phyloP scores from a whole-genome alignment of 352 stramenopile genomes.

The Phytophthora fragariaefolia region DNA sequence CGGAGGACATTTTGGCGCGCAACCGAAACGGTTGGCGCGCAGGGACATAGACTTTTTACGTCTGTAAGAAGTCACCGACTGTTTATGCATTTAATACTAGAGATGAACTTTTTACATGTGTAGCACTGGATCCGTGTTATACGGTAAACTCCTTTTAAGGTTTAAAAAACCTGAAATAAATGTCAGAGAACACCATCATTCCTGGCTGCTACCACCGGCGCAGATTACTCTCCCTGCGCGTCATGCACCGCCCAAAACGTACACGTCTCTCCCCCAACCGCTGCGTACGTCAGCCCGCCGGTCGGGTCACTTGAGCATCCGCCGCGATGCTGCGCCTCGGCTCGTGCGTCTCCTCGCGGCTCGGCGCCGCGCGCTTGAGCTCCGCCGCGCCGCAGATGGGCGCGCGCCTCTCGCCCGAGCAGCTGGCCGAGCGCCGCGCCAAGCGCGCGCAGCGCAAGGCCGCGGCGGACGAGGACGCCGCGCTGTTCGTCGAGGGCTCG shows the following conservation, averaged over 20 bases:
- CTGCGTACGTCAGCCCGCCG: constrained; percentile 13
- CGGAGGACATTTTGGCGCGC: too few species aligned
- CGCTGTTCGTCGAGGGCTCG: constrained; percentile 64
- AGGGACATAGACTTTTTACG: too few species aligned
- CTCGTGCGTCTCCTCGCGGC: constrained; percentile 13
- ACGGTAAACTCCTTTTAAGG: too few species aligned
- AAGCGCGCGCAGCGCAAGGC: constrained; percentile 30
- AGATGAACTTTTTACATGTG: too few species aligned
- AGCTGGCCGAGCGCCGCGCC: constrained; percentile 41
- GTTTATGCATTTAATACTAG: too few species aligned
- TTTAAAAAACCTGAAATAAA: too few species aligned
- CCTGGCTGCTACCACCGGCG: constrained; percentile 17
- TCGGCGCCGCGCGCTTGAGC: constrained; percentile 15
- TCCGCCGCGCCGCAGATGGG: constrained; percentile 23
- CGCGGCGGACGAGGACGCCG: constrained; percentile 21
- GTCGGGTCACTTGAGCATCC: constrained; percentile 22
- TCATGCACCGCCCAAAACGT: background rate
- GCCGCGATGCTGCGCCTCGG: constrained; percentile 23
- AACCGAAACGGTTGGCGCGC: too few species aligned
- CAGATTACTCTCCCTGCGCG: constrained; percentile 9
- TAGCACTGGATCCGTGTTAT: too few species aligned
- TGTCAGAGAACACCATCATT: too few species aligned
- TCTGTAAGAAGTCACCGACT: too few species aligned
- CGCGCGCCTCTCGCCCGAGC: constrained; percentile 35
- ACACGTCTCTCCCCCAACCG: constrained; percentile 21